Evolutionary conservation across 495 filamentous ascomycete genomes (phyloP).

Genomic region (Talaromyces stipitatus): DNA sequence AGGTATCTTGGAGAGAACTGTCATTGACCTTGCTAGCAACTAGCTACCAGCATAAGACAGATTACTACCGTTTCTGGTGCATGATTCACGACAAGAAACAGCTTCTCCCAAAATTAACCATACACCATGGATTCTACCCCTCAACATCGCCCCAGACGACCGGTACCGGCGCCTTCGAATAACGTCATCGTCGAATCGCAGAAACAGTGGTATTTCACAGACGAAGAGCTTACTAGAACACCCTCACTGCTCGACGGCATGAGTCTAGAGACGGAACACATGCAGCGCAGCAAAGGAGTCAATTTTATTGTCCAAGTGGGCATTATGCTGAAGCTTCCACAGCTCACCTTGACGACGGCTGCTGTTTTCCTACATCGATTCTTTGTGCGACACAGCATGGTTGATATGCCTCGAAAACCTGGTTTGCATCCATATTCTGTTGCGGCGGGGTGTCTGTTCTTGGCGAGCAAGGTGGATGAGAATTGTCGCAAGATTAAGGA

Average conservation of each 20-base stretch:
- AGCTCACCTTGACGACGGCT: slow-evolving; percentile 86
- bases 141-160: slow-evolving; percentile 21
- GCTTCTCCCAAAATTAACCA: not conserved
- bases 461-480: slow-evolving; percentile 95
- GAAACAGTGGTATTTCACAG: slow-evolving; percentile 83
- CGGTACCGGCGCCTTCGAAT: slow-evolving; percentile 41
- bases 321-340: slow-evolving; percentile 85
- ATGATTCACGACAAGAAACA: not conserved
- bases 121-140: slow-evolving; percentile 26
- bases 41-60: too few species aligned
- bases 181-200: slow-evolving; percentile 46
- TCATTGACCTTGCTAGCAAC: not conserved
- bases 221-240: slow-evolving; percentile 70
- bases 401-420: slow-evolving; percentile 49
- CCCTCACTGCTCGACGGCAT: slow-evolving; percentile 84
- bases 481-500: slow-evolving; percentile 91
- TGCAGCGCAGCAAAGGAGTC: slow-evolving; percentile 77
- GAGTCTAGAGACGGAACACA: slow-evolving; percentile 61
- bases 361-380: slow-evolving; percentile 91
- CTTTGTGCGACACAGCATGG: slow-evolving; percentile 80
- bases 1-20: not conserved
- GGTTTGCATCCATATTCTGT: slow-evolving; percentile 84
- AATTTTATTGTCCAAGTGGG: slow-evolving; percentile 95
- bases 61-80: not conserved
- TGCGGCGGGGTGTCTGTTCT: slow-evolving; percentile 81